phyloP scores from a whole-genome alignment of 176 grass and related monocot species.

The Aegilops umbellulata region DNA sequence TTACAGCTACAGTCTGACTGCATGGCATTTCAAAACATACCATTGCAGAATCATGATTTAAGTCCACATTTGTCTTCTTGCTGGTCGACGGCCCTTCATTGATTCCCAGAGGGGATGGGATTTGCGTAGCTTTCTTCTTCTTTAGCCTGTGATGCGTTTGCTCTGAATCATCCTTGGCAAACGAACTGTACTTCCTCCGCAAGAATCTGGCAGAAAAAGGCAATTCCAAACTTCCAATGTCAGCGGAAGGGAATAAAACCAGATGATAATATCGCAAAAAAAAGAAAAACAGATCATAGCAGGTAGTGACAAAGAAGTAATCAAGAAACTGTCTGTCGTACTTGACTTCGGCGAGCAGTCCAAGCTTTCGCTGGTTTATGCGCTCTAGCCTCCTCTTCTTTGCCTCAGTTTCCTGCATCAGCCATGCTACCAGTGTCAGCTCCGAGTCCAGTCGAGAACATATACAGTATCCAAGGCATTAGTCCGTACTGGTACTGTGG shows the following conservation, averaged over 20 bases:
- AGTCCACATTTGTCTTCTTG: constrained; percentile 31
- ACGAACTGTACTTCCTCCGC: constrained; percentile 39
- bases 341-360: constrained; percentile 64
- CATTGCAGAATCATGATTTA: constrained; percentile 50
- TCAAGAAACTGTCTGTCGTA: constrained; percentile 9
- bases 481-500: background rate
- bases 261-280: background rate
- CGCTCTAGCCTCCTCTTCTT: constrained; percentile 53
- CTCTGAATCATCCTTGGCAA: constrained; percentile 33
- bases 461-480: background rate
- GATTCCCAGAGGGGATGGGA: background rate
- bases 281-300: background rate
- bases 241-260: background rate
- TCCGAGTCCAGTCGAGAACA: background rate
- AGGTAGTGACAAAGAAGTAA: background rate
- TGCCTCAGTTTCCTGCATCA: constrained; percentile 57
- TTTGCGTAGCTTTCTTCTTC: constrained; percentile 28
- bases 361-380: constrained; percentile 38
- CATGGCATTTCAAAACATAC: constrained; percentile 35
- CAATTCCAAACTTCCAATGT: background rate
- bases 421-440: background rate
- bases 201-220: constrained; percentile 55
- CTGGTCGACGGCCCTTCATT: constrained; percentile 48
- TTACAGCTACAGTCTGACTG: background rate
- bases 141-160: constrained; percentile 26